A percentile compares a stretch with the other conserved stretches of the same genome.
Conservation (phyloP, 129 eudicot species). For the Pseudognaphalium luteoalbum region DNA sequence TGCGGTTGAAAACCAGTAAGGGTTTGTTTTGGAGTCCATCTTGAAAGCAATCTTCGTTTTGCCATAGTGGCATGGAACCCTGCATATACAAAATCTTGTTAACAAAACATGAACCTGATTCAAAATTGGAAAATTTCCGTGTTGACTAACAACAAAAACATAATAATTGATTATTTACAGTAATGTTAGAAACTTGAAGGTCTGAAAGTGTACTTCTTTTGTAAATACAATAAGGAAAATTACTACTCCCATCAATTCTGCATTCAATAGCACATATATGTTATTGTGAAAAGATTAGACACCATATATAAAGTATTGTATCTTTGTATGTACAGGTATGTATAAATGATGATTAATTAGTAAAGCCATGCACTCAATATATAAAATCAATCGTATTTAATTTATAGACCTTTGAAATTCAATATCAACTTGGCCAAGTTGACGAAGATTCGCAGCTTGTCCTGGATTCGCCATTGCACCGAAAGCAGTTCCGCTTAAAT, state of each 20-base stretch:
- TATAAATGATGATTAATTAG: too few relatives aligned
- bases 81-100: neutral
- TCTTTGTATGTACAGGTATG: too few relatives aligned
- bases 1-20: slow-evolving; percentile 41
- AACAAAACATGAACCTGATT: neutral
- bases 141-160: too few relatives aligned
- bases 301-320: too few relatives aligned
- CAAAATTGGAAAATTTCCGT: too few relatives aligned
- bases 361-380: too few relatives aligned
- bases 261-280: too few relatives aligned
- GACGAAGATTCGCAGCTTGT: slow-evolving; percentile 31
- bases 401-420: slow-evolving; percentile 30
- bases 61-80: slow-evolving; percentile 42
- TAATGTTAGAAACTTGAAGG: too few relatives aligned
- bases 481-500: slow-evolving; percentile 41
- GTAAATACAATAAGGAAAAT: neutral
- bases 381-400: too few relatives aligned
- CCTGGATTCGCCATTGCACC: slow-evolving; percentile 49
- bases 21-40: slow-evolving; percentile 37
- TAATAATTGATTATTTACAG: too few relatives aligned
- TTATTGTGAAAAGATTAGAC: too few relatives aligned
- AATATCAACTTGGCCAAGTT: slow-evolving; percentile 38
- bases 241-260: neutral
- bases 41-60: slow-evolving; percentile 39
- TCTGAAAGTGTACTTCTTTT: too few relatives aligned